Conservation (phyloP, 2,329 filamentous ascomycete genomes). For the Paracoccidioides brasiliensis region DNA sequence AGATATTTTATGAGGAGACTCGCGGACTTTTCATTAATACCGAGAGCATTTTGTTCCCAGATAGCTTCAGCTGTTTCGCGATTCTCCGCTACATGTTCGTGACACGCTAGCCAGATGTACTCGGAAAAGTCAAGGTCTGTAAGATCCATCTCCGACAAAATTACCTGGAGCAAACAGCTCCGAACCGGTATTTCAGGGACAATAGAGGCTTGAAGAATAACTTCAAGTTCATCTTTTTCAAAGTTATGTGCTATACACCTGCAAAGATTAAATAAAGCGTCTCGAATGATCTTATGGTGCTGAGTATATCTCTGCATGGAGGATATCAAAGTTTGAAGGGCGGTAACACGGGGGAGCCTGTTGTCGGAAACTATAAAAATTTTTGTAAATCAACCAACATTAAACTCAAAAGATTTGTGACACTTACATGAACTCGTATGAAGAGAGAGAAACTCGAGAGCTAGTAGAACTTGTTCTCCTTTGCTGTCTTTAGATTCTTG, state of each 20-base stretch:
- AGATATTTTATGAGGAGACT: slow-evolving; percentile 63
- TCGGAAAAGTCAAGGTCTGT: slow-evolving; percentile 75
- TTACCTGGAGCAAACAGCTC: slow-evolving; percentile 73
- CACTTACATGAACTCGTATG: slow-evolving; percentile 62
- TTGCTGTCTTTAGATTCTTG: slow-evolving; percentile 53
- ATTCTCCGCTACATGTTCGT: slow-evolving; percentile 85
- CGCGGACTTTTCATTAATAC: slow-evolving; percentile 52
- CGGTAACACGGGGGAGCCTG: slow-evolving; percentile 60
- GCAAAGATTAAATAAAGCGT: slow-evolving; percentile 77
- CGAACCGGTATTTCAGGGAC: slow-evolving; percentile 69
- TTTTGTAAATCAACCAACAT: slow-evolving; percentile 8
- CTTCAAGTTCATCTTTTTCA: slow-evolving; percentile 53
- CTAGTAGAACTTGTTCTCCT: slow-evolving; percentile 76
- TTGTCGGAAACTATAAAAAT: slow-evolving; percentile 46
- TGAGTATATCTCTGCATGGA: slow-evolving; percentile 83
- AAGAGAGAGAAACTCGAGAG: slow-evolving; percentile 76
- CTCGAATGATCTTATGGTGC: slow-evolving; percentile 90
- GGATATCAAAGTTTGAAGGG: slow-evolving; percentile 57
- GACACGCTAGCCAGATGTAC: slow-evolving; percentile 85
- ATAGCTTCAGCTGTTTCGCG: slow-evolving; percentile 70
- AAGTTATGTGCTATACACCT: slow-evolving; percentile 77
- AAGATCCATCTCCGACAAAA: slow-evolving; percentile 84
- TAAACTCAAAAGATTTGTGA: neutral
- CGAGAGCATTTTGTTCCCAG: slow-evolving; percentile 85
- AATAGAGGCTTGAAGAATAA: slow-evolving; percentile 66